Evolutionary conservation across 495 filamentous ascomycete genomes (phyloP).

Genomic region (Pyrenopolyporus hunteri): DNA sequence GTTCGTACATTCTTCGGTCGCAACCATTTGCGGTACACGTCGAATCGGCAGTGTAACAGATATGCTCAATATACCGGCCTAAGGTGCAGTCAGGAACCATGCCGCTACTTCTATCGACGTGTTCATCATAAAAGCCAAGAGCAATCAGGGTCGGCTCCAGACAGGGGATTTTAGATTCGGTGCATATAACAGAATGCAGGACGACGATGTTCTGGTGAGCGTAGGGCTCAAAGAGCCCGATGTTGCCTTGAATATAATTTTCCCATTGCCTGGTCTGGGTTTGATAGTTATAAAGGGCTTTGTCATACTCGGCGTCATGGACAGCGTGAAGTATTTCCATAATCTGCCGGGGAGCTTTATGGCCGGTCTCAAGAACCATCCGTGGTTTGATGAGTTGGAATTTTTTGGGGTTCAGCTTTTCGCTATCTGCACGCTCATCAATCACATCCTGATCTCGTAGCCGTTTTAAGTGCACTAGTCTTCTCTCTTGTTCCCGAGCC

Average conservation of each 20-base stretch:
- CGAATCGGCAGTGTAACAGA: constrained; percentile 75
- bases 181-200: constrained; percentile 92
- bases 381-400: constrained; percentile 92
- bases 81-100: constrained; percentile 90
- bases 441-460: constrained; percentile 78
- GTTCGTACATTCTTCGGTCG: constrained; percentile 86
- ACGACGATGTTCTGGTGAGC: constrained; percentile 94
- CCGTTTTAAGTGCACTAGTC: constrained; percentile 76
- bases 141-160: constrained; percentile 85
- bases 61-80: constrained; percentile 93
- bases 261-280: constrained; percentile 97
- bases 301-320: constrained; percentile 95
- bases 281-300: constrained; percentile 89
- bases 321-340: constrained; percentile 93
- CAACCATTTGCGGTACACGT: constrained; percentile 84
- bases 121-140: constrained; percentile 90
- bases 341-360: constrained; percentile 78
- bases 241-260: constrained; percentile 80
- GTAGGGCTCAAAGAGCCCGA: constrained; percentile 89
- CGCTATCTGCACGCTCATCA: constrained; percentile 59
- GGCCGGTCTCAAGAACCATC: constrained; percentile 84
- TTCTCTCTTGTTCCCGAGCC: constrained; percentile 86
- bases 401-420: constrained; percentile 67
- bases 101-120: constrained; percentile 60
- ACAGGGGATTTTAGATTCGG: constrained; percentile 88